Evolutionary conservation across 768 basidiomycete species (phyloP).

Genomic region (Suillus bovinus): DNA sequence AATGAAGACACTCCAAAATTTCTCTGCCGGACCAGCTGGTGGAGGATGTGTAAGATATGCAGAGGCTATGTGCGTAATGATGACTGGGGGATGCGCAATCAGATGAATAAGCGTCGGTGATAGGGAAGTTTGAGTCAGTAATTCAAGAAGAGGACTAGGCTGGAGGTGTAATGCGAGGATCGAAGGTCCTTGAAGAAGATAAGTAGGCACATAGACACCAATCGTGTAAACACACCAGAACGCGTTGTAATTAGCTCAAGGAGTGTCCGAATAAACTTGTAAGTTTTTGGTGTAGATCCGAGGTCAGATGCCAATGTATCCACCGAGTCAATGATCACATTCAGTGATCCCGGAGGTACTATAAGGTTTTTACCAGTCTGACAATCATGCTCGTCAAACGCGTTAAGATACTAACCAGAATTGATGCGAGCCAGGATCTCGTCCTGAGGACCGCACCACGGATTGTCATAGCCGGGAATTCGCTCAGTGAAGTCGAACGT

Average conservation of each 20-base stretch:
- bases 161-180: slow-evolving; percentile 61
- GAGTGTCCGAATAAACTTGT: slow-evolving; percentile 51
- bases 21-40: slow-evolving; percentile 55
- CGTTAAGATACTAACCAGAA: slow-evolving; percentile 39
- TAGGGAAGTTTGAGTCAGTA: slow-evolving; percentile 62
- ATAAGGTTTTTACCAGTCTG: slow-evolving; percentile 9
- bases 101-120: slow-evolving; percentile 65
- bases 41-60: slow-evolving; percentile 76
- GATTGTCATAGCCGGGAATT: slow-evolving; percentile 54
- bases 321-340: slow-evolving; percentile 70
- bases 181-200: slow-evolving; percentile 43
- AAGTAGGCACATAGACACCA: slow-evolving; percentile 8
- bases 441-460: slow-evolving; percentile 32
- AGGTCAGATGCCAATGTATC: slow-evolving; percentile 65
- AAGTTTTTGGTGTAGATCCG: slow-evolving; percentile 52
- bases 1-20: slow-evolving; percentile 81
- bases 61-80: slow-evolving; percentile 67
- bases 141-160: slow-evolving; percentile 49
- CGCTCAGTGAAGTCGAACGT: slow-evolving; percentile 50
- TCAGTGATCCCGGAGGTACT: slow-evolving; percentile 50
- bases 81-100: slow-evolving; percentile 66
- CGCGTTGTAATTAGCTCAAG: slow-evolving; percentile 45
- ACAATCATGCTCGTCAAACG: background rate
- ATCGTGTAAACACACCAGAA: slow-evolving; percentile 42
- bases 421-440: slow-evolving; percentile 44